Evolutionary conservation across 306 rosid species (phyloP).

Genomic region (Phaseolus lunatus): DNA sequence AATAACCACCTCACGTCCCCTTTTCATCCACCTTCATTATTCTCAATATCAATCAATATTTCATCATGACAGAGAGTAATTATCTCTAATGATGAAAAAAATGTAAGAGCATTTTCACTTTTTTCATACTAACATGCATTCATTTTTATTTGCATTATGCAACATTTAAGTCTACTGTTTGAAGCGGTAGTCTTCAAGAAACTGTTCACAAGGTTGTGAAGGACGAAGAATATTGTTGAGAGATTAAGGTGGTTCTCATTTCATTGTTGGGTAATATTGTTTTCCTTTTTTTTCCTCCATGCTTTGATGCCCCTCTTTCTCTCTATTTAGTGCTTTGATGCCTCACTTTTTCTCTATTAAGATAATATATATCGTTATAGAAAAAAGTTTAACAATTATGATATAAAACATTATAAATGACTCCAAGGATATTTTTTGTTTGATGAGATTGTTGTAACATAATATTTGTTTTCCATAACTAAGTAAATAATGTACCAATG

Average conservation of each 20-base stretch:
- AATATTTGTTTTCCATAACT: too few species aligned
- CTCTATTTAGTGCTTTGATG: conserved; percentile 38
- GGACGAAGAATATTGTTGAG: conserved; percentile 52
- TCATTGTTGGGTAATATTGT: conserved; percentile 49
- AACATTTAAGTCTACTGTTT: conserved; percentile 49
- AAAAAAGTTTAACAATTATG: too few species aligned
- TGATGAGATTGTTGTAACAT: too few species aligned
- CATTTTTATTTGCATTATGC: conserved; percentile 29
- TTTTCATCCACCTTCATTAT: too few species aligned
- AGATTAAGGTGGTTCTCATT: conserved; percentile 60
- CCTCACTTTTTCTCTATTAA: background rate
- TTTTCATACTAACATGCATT: background rate
- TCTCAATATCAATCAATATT: too few species aligned
- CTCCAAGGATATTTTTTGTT: too few species aligned
- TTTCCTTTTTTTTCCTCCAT: conserved; percentile 8
- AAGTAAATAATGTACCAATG: too few species aligned
- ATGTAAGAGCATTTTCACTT: conserved; percentile 5
- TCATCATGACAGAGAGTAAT: too few species aligned
- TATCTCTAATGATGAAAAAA: conserved; percentile 22
- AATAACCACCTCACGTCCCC: too few species aligned
- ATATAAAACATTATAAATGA: too few species aligned
- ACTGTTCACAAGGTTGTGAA: conserved; percentile 55
- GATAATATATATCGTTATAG: background rate
- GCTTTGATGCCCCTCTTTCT: too few species aligned
- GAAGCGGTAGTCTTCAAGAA: conserved; percentile 48